These are phyloP conservation scores for Leccinum sublutescens DNA, from an alignment of 768 basidiomycete genomes.

Conservation along the genomic window DNA sequence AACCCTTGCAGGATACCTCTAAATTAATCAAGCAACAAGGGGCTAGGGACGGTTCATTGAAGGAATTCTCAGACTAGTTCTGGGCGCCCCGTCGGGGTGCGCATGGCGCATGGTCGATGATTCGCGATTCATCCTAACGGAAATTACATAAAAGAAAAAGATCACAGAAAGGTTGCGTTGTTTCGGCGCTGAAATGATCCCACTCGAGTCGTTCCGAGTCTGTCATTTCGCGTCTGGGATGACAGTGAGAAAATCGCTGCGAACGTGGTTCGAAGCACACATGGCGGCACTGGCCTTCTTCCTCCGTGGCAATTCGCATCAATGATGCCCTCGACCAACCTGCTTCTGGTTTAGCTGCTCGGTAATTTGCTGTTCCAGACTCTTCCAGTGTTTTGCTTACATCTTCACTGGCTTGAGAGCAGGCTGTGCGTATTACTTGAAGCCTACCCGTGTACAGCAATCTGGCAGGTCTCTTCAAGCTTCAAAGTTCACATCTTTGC, in stretches of 20 bases:
- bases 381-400: background rate
- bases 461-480: background rate
- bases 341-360: background rate
- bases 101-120: slow-evolving; percentile 5
- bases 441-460: background rate
- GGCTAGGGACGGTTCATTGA: background rate
- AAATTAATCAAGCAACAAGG: slow-evolving; percentile 1
- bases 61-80: background rate
- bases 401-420: background rate
- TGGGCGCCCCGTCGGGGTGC: slow-evolving; percentile 1
- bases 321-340: background rate
- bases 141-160: slow-evolving; percentile 1
- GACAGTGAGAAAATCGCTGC: background rate
- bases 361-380: background rate
- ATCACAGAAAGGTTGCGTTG: background rate
- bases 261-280: background rate
- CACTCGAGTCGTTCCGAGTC: background rate
- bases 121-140: slow-evolving; percentile 3
- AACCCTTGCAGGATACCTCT: background rate
- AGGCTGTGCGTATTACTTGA: background rate
- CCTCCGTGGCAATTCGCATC: background rate
- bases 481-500: background rate
- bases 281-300: background rate
- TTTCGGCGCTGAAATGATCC: slow-evolving; percentile 5
- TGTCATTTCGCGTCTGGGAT: background rate